Conservation (phyloP, 2,329 filamentous ascomycete genomes). For the Aspergillus novofumigatus region DNA sequence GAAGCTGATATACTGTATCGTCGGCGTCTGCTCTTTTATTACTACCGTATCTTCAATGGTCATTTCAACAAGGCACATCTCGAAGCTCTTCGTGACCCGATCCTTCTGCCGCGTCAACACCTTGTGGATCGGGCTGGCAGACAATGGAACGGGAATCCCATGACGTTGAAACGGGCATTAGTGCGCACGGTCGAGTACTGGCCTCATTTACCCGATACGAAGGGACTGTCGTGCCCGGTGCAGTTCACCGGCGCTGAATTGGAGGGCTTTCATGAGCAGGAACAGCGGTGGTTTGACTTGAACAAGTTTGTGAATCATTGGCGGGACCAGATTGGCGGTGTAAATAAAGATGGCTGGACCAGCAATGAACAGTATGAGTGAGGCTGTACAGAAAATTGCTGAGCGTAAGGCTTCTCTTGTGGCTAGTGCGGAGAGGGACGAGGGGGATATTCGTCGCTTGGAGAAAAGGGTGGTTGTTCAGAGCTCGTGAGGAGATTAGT, state of each 20-base stretch:
- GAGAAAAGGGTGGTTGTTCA: slow-evolving; percentile 13
- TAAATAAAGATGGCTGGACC: slow-evolving; percentile 11
- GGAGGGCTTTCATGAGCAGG: slow-evolving; percentile 1
- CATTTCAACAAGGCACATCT: too few relatives aligned
- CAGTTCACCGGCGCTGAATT: slow-evolving; percentile 1
- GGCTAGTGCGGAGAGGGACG: slow-evolving; percentile 3
- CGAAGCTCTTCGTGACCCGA: too few relatives aligned
- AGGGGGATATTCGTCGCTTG: slow-evolving; percentile 7
- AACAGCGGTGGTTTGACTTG: slow-evolving; percentile 9
- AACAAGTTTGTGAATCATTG: slow-evolving; percentile 5
- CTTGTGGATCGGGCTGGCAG: too few relatives aligned
- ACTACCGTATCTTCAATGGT: too few relatives aligned
- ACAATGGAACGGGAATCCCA: neutral
- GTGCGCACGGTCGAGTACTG: slow-evolving; percentile 14
- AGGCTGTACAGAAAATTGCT: slow-evolving; percentile 4
- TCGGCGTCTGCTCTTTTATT: too few relatives aligned
- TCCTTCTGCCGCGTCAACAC: too few relatives aligned
- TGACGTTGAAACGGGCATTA: slow-evolving; percentile 19
- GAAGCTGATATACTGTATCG: too few relatives aligned
- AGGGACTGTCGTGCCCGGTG: slow-evolving; percentile 2
- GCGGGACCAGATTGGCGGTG: slow-evolving; percentile 8
- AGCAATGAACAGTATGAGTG: slow-evolving; percentile 10
- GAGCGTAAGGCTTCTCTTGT: slow-evolving; percentile 9
- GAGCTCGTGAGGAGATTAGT: slow-evolving; percentile 6
- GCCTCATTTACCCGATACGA: slow-evolving; percentile 2